Evolutionary conservation across 768 basidiomycete genomes (phyloP).

Genomic region (Suillus weaverae): DNA sequence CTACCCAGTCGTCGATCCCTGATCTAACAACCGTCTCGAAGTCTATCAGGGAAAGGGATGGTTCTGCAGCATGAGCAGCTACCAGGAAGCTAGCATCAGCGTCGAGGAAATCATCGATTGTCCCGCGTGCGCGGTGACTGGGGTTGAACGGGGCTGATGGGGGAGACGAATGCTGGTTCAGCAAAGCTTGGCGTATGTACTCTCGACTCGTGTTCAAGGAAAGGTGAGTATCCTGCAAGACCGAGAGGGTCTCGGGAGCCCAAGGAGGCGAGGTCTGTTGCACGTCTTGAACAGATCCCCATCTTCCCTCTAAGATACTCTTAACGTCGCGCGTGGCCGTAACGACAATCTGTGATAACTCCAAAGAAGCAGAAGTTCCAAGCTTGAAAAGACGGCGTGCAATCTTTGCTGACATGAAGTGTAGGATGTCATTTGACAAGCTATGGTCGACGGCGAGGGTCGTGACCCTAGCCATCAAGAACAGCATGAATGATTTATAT

Average conservation of each 20-base stretch:
- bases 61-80: conserved; percentile 13
- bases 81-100: conserved; percentile 15
- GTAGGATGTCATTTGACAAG: conserved; percentile 37
- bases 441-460: conserved; percentile 1
- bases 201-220: conserved; percentile 31
- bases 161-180: background rate
- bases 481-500: conserved; percentile 37
- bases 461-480: conserved; percentile 25
- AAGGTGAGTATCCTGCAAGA: conserved; percentile 32
- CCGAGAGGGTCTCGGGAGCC: conserved; percentile 29
- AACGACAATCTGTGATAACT: conserved; percentile 15
- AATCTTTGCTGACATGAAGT: conserved; percentile 38
- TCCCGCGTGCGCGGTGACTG: conserved; percentile 10
- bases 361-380: conserved; percentile 14
- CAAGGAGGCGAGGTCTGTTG: conserved; percentile 33
- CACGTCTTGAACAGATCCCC: conserved; percentile 33
- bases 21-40: conserved; percentile 35
- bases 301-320: conserved; percentile 32
- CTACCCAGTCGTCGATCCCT: conserved; percentile 37
- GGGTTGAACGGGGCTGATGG: conserved; percentile 1
- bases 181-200: conserved; percentile 28
- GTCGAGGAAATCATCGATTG: conserved; percentile 22
- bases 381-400: conserved; percentile 41
- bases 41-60: conserved; percentile 31
- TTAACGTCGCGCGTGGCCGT: conserved; percentile 18